A percentile compares a stretch with the other conserved stretches of the same genome.
Evolutionary conservation across 768 basidiomycete species (phyloP).

Genomic region (Termitomyces sp.): DNA sequence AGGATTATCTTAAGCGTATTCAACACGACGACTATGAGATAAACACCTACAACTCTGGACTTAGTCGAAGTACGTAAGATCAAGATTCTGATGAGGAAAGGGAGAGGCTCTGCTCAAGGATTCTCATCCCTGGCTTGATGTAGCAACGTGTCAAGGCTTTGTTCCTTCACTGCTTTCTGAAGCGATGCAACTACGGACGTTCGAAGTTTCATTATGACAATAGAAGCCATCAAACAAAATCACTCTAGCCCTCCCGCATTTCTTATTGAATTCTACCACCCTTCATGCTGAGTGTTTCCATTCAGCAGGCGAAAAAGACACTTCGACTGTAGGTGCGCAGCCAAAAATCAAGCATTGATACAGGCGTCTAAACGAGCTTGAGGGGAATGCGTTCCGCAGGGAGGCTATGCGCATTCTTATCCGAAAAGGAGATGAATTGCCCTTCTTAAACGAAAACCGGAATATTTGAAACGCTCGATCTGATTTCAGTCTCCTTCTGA

Average conservation of each 20-base stretch:
- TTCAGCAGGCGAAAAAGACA: conserved; percentile 31
- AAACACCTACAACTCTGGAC: background rate
- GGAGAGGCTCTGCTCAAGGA: conserved; percentile 52
- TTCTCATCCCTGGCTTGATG: conserved; percentile 78
- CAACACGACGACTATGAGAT: background rate
- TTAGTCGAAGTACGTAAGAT: background rate
- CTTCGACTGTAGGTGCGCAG: conserved; percentile 74
- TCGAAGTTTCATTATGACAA: background rate
- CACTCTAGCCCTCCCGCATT: conserved; percentile 79
- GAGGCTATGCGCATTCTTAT: conserved; percentile 65
- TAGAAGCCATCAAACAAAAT: conserved; percentile 57
- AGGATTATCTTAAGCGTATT: background rate
- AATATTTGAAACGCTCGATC: too few species aligned
- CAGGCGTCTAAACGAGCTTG: conserved; percentile 88
- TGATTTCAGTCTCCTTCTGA: too few species aligned
- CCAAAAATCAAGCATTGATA: conserved; percentile 96
- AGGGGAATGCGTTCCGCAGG: conserved; percentile 79
- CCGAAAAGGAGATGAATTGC: background rate
- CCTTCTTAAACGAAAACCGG: too few species aligned
- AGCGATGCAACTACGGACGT: background rate
- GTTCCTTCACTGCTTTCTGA: conserved; percentile 75
- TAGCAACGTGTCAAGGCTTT: conserved; percentile 68
- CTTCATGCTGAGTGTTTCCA: conserved; percentile 65
- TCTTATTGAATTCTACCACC: conserved; percentile 80
- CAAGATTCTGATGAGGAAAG: conserved; percentile 23